These are phyloP conservation scores for Boletus subcaerulescens DNA, from an alignment of 768 basidiomycete species.

Conservation along the genomic window DNA sequence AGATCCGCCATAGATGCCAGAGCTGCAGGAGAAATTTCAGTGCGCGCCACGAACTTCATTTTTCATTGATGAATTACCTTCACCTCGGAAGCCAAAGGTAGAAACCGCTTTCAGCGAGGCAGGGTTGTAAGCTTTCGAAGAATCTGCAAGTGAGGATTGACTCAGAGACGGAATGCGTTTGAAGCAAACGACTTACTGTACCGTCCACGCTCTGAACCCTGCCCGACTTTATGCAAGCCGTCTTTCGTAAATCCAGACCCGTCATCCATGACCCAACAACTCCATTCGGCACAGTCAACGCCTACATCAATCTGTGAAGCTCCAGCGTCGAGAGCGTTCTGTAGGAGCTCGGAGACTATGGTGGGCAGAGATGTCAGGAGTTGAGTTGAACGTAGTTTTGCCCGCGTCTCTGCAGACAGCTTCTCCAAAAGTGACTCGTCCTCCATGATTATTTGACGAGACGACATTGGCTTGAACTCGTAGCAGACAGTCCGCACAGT, in stretches of 20 bases:
- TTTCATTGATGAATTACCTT: conserved; percentile 54
- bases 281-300: conserved; percentile 74
- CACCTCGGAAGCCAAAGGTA: conserved; percentile 90
- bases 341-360: conserved; percentile 80
- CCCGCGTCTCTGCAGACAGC: conserved; percentile 61
- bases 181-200: conserved; percentile 57
- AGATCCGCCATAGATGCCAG: conserved; percentile 81
- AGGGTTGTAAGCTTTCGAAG: conserved; percentile 65
- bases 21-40: conserved; percentile 44
- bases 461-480: too few relatives aligned
- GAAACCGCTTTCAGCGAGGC: conserved; percentile 48
- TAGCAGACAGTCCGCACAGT: too few relatives aligned
- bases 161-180: background rate
- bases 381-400: conserved; percentile 76
- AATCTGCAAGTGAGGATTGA: conserved; percentile 41
- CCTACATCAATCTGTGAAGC: conserved; percentile 68
- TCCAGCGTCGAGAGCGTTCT: conserved; percentile 85
- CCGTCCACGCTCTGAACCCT: conserved; percentile 50
- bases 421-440: conserved; percentile 25
- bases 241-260: conserved; percentile 71
- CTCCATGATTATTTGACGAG: conserved; percentile 12
- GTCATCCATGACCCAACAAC: conserved; percentile 83
- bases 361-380: conserved; percentile 80
- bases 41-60: conserved; percentile 1
- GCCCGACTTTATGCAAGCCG: conserved; percentile 53